These are phyloP conservation scores for Cordyceps fumosorosea DNA, from an alignment of 2,329 filamentous ascomycete genomes.

Conservation along the genomic window DNA sequence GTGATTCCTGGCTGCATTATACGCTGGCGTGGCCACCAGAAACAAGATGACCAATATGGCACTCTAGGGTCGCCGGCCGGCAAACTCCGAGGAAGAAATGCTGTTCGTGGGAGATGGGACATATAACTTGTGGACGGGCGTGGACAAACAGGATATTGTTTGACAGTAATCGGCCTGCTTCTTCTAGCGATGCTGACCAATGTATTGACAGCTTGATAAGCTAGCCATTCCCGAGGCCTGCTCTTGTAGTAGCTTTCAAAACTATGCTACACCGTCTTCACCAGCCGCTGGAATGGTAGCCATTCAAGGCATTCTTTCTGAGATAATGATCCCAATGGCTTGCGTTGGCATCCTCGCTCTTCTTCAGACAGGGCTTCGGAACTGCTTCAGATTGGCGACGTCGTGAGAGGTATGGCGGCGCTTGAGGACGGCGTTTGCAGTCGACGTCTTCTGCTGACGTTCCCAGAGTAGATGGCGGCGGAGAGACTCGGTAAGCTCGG, in stretches of 20 bases:
- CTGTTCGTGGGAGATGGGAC: too few species aligned
- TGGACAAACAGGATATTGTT: neutral
- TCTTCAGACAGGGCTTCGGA: slow-evolving; percentile 46
- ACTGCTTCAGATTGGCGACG: slow-evolving; percentile 68
- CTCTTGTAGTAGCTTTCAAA: neutral
- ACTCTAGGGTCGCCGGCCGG: too few species aligned
- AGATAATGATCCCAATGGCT: slow-evolving; percentile 83
- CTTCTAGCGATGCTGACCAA: neutral
- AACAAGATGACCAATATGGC: too few species aligned
- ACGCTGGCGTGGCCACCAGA: too few species aligned
- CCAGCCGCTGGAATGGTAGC: slow-evolving; percentile 39
- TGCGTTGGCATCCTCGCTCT: slow-evolving; percentile 56
- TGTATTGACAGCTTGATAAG: neutral
- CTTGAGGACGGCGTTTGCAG: slow-evolving; percentile 77
- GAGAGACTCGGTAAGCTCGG: slow-evolving; percentile 71
- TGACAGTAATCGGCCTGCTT: neutral
- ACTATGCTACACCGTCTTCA: slow-evolving; percentile 17
- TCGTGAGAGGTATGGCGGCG: slow-evolving; percentile 86
- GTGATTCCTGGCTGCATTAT: too few species aligned
- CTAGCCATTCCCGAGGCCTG: neutral
- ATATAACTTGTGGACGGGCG: too few species aligned
- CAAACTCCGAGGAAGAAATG: too few species aligned
- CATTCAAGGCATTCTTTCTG: slow-evolving; percentile 58
- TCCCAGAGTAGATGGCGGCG: slow-evolving; percentile 90
- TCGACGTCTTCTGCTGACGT: slow-evolving; percentile 86